A percentile compares a stretch with the other conserved stretches of the same genome.
Conservation (phyloP, 768 basidiomycete genomes). For the Mycena pura region DNA sequence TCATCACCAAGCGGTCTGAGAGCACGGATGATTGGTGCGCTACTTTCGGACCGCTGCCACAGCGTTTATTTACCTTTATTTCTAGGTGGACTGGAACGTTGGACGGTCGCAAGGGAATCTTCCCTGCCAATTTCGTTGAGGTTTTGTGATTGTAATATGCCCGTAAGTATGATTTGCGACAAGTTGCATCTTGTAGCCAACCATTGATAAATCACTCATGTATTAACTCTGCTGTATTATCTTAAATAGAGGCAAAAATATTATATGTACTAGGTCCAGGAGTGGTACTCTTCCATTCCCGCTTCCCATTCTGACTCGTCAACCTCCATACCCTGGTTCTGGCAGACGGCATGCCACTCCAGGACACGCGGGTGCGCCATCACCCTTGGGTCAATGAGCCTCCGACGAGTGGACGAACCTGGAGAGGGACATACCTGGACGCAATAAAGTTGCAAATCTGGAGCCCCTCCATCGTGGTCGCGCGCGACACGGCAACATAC, state of each 20-base stretch:
- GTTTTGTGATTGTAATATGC: conserved; percentile 43
- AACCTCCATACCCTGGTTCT: conserved; percentile 30
- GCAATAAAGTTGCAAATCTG: conserved; percentile 71
- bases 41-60: background rate
- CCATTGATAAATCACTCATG: background rate
- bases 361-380: conserved; percentile 69
- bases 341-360: conserved; percentile 54
- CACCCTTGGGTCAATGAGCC: conserved; percentile 49
- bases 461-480: conserved; percentile 67
- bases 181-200: conserved; percentile 12
- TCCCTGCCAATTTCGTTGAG: conserved; percentile 89
- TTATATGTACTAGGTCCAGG: background rate
- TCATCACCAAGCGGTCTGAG: conserved; percentile 69
- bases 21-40: conserved; percentile 78
- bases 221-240: conserved; percentile 21
- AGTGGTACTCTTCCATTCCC: conserved; percentile 40
- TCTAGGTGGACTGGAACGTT: conserved; percentile 82
- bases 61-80: background rate
- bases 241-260: conserved; percentile 4
- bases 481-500: conserved; percentile 77
- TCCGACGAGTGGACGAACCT: background rate
- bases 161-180: too few relatives aligned
- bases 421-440: conserved; percentile 51
- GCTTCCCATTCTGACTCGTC: conserved; percentile 50
- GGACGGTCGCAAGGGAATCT: conserved; percentile 65